Base-by-base conservation (phyloP, 2,329 filamentous ascomycete genomes). In the Sodiomyces alkalinus region DNA sequence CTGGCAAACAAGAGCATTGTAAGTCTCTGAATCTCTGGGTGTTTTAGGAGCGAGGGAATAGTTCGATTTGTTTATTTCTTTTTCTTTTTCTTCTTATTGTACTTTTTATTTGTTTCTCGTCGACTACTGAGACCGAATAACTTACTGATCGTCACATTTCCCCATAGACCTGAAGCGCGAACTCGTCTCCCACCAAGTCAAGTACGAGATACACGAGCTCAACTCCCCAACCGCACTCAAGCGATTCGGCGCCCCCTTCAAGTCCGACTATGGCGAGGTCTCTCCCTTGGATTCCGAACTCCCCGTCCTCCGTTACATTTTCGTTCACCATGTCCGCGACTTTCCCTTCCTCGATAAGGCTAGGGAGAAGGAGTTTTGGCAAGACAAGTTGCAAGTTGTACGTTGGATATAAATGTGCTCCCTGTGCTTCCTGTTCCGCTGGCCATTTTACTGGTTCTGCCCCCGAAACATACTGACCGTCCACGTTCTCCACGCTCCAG, bases 1-100 rank as follows among this genome's bases (percentile, higher is more conserved):
- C 86, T 0, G 90, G 90, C 41, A 96, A 94, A 58, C 87, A 98
- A 65, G 90, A 98, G 53, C 90, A 98, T 52, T 98, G 85, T 92
- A 52, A 44, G 76, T 55, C 4, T 14, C 12, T 5, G 2, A 22
- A 34, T 18, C 16, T 10, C 15, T 11, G 13, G 7, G 23, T 15
- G 11, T 28, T 5, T 7, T 17, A 14, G 19, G 10, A 7, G 16
- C 26, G 6, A 16, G 14, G n/a, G n/a, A n/a, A n/a, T n/a, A n/a
- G n/a, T n/a, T n/a, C n/a, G n/a, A n/a, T n/a, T n/a, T n/a, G n/a
- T n/a, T n/a, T n/a, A n/a, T n/a, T n/a, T n/a, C n/a, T n/a, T n/a
- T n/a, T n/a, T n/a, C n/a, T n/a, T n/a, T n/a, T n/a, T n/a, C n/a
- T n/a, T n/a, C n/a, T n/a, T n/a, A n/a, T n/a, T n/a, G n/a, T n/a